Evolutionary conservation across 192 early-diverging fungal genomes (phyloP).

Genomic region (Gaertneriomyces semiglobifer): DNA sequence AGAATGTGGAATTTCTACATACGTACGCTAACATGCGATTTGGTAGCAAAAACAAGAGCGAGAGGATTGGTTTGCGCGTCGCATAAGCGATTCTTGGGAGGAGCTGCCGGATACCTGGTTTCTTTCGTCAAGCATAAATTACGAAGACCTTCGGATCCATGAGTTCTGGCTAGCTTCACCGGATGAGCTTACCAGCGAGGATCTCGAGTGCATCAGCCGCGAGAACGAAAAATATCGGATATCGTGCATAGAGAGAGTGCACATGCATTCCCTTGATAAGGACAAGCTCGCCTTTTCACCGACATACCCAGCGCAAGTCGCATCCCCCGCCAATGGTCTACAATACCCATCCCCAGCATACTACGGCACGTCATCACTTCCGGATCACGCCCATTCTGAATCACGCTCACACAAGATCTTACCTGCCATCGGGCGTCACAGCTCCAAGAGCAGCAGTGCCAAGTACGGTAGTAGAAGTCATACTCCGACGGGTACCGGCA

Average conservation of each 20-base stretch:
- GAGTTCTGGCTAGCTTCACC: constrained; percentile 19
- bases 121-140: not conserved
- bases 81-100: not conserved
- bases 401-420: too few relatives aligned
- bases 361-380: too few relatives aligned
- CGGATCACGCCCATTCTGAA: too few relatives aligned
- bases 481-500: too few relatives aligned
- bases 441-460: too few relatives aligned
- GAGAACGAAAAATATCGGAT: constrained; percentile 12
- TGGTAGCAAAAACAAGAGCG: constrained; percentile 25
- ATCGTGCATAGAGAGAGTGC: too few relatives aligned
- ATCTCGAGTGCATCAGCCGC: not conserved
- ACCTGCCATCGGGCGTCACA: too few relatives aligned
- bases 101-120: constrained; percentile 11
- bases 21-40: not conserved
- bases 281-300: not conserved
- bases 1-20: too few relatives aligned
- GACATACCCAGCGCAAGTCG: not conserved
- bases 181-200: not conserved
- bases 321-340: not conserved
- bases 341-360: too few relatives aligned
- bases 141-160: constrained; percentile 3
- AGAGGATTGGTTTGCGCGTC: constrained; percentile 13
- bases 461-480: too few relatives aligned
- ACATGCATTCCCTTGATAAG: too few relatives aligned